phyloP scores from a whole-genome alignment of 495 filamentous ascomycete species.

The Oidiodendron maius region DNA sequence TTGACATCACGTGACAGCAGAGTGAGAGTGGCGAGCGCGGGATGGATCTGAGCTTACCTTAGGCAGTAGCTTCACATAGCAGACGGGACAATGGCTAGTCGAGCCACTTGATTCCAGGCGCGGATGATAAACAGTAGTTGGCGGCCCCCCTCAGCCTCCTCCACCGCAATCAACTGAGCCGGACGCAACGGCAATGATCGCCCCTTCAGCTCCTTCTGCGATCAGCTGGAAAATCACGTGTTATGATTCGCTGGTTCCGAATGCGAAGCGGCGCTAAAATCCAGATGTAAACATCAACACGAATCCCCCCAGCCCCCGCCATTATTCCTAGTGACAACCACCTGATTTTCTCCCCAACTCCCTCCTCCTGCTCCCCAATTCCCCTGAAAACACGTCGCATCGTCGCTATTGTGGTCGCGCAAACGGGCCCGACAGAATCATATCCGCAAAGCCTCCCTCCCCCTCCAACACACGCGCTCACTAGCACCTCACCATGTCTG shows the following conservation, averaged over 20 bases:
- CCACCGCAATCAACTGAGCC: no score
- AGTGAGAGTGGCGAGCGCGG: no score
- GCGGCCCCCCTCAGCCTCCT: no score
- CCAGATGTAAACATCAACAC: neutral
- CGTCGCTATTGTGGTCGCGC: neutral
- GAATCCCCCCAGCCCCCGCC: neutral
- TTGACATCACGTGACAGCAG: neutral
- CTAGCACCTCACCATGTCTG: conserved; percentile 38
- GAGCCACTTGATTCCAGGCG: no score
- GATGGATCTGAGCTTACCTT: no score
- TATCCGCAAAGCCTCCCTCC: conserved; percentile 40
- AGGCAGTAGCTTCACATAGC: no score
- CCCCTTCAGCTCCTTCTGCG: no score
- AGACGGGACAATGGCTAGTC: no score
- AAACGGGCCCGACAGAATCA: conserved; percentile 2
- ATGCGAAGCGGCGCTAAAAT: neutral
- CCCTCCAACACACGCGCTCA: conserved; percentile 24
- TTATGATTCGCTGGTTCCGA: neutral
- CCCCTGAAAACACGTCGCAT: no score
- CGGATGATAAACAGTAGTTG: no score
- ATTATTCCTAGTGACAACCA: neutral
- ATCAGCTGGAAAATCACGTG: neutral
- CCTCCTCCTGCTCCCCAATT: no score
- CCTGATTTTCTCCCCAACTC: neutral
- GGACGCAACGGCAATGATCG: no score